Conservation (phyloP, 768 basidiomycete genomes). For the Heimioporus sp. region DNA sequence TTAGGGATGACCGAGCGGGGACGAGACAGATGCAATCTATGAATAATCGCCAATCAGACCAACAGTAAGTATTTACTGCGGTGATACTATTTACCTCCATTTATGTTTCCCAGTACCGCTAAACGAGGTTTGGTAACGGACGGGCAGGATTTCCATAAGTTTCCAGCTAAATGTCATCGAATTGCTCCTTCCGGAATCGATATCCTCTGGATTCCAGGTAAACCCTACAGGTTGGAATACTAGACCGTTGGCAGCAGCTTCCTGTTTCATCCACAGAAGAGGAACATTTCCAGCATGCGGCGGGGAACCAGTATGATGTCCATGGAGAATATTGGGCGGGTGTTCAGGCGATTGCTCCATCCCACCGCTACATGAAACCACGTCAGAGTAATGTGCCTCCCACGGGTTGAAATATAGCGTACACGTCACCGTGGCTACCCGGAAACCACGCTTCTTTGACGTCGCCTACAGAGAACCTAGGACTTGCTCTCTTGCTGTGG, state of each 20-base stretch:
- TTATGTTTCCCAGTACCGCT: constrained; percentile 6
- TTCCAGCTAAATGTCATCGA: neutral
- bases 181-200: constrained; percentile 1
- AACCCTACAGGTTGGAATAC: neutral
- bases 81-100: neutral
- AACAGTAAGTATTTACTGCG: neutral
- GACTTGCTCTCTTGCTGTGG: neutral
- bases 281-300: constrained; percentile 2
- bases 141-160: neutral
- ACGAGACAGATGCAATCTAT: neutral
- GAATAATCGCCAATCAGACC: no score
- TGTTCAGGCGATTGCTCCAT: neutral
- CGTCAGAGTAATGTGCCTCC: neutral
- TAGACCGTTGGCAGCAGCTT: constrained; percentile 5
- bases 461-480: neutral
- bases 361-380: constrained; percentile 2
- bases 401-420: neutral
- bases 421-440: constrained; percentile 10
- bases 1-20: neutral
- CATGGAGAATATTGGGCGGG: no score
- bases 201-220: constrained; percentile 4
- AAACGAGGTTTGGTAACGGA: constrained; percentile 10
- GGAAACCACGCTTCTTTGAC: constrained; percentile 15
- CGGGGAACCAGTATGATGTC: no score
- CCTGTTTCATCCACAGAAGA: constrained; percentile 9